Percentiles rank a stretch among this genome's conserved stretches.
Conservation (phyloP, 2,329 filamentous ascomycete species). For the Phaeosphaeria sp. region DNA sequence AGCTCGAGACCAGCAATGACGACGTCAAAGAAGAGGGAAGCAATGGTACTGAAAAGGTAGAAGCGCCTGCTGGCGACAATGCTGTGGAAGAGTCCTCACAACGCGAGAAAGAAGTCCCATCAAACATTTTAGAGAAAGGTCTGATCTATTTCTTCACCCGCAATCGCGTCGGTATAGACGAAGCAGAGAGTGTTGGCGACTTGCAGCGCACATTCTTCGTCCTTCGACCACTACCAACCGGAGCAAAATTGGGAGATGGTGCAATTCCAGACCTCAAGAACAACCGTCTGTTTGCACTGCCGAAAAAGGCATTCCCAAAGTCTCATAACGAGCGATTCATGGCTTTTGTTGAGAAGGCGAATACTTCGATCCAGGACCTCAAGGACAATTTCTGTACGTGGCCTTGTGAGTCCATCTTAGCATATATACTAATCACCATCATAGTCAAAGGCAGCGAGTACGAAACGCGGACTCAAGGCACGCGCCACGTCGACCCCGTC, state of each 20-base stretch:
- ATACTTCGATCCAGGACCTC: conserved; percentile 70
- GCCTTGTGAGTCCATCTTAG: neutral
- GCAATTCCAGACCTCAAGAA: conserved; percentile 64
- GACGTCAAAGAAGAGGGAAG: conserved; percentile 31
- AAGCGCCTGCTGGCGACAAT: conserved; percentile 31
- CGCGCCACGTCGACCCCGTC: conserved; percentile 71
- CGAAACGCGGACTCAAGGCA: conserved; percentile 76
- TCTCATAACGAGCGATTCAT: conserved; percentile 74
- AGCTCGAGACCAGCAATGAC: conserved; percentile 15
- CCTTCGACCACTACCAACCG: conserved; percentile 72
- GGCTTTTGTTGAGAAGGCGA: conserved; percentile 80
- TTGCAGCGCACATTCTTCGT: conserved; percentile 81
- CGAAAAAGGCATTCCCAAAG: conserved; percentile 82
- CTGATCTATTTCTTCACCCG: conserved; percentile 92
- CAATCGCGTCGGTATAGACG: conserved; percentile 74
- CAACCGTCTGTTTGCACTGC: conserved; percentile 76
- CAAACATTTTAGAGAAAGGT: conserved; percentile 81
- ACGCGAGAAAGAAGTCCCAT: conserved; percentile 60
- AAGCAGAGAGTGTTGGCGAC: conserved; percentile 72
- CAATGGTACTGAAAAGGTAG: neutral
- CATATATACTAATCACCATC: neutral
- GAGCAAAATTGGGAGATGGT: conserved; percentile 70
- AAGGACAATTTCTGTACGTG: conserved; percentile 71
- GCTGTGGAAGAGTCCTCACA: conserved; percentile 58
- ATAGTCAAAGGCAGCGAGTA: conserved; percentile 69